A percentile compares a stretch with the other conserved stretches of the same genome.
Evolutionary conservation across 2,329 filamentous ascomycete genomes (phyloP).

Genomic region (Claviceps paspali): DNA sequence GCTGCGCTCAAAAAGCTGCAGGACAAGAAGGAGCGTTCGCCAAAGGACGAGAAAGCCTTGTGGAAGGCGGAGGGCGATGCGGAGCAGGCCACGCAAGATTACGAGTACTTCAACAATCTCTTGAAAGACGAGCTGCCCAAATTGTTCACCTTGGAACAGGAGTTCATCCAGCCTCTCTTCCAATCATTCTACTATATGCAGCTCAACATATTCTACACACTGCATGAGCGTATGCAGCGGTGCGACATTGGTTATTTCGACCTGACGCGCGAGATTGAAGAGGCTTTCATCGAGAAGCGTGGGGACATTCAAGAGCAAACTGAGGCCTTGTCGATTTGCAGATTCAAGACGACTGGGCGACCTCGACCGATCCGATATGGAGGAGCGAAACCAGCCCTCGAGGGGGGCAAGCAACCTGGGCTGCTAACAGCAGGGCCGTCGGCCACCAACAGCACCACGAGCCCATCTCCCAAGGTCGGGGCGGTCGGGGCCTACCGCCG

Average conservation of each 20-base stretch:
- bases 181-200: constrained; percentile 99
- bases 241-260: constrained; percentile 98
- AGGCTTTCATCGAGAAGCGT: constrained; percentile 77
- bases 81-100: constrained; percentile 86
- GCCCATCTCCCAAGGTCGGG: constrained; percentile 2
- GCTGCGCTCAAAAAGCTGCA: constrained; percentile 80
- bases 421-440: constrained; percentile 33
- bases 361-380: constrained; percentile 44
- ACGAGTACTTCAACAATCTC: constrained; percentile 94
- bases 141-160: constrained; percentile 73
- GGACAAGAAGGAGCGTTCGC: constrained; percentile 89
- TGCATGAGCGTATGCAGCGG: constrained; percentile 94
- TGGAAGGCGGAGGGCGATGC: constrained; percentile 91
- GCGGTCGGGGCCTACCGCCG: constrained; percentile 22
- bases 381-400: constrained; percentile 36
- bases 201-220: constrained; percentile 95
- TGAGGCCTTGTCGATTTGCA: constrained; percentile 73
- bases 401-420: constrained; percentile 31
- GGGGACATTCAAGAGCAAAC: constrained; percentile 72
- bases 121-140: constrained; percentile 92
- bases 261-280: constrained; percentile 76
- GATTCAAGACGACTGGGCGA: constrained; percentile 79
- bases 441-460: constrained; percentile 6
- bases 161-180: constrained; percentile 95
- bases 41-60: constrained; percentile 94